These are phyloP conservation scores for Ceratocystis alfenasii DNA, from an alignment of 2,329 filamentous ascomycete genomes.

Conservation along the genomic window DNA sequence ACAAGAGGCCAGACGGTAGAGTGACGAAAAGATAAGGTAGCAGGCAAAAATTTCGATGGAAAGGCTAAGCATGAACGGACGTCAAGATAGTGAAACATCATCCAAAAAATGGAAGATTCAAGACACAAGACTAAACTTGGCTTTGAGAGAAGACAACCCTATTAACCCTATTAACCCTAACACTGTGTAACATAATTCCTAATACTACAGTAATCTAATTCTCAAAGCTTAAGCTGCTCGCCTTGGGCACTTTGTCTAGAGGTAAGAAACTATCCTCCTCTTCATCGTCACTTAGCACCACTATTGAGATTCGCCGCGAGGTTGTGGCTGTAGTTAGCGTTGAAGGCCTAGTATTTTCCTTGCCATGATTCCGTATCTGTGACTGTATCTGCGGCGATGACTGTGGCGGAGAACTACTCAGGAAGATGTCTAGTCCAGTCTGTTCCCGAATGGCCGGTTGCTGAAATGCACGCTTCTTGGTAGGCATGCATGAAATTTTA, in stretches of 20 bases:
- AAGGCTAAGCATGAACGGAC: too few relatives aligned
- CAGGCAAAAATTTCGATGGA: too few relatives aligned
- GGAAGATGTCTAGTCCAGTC: constrained; percentile 18
- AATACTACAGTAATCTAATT: background rate
- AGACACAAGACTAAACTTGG: background rate
- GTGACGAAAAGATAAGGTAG: background rate
- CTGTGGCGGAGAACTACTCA: constrained; percentile 16
- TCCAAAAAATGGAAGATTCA: background rate
- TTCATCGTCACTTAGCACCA: constrained; percentile 16
- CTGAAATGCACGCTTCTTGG: constrained; percentile 12
- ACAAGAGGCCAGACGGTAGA: background rate
- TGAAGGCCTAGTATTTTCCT: constrained; percentile 2
- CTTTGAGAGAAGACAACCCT: constrained; percentile 6
- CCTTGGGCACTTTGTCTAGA: background rate
- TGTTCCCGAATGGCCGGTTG: constrained; percentile 11
- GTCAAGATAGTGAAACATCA: too few relatives aligned
- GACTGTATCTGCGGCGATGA: background rate
- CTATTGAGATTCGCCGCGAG: background rate
- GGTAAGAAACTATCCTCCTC: constrained; percentile 3
- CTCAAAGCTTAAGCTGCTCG: background rate
- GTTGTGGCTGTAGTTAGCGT: background rate
- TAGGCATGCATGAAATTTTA: background rate
- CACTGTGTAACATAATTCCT: background rate
- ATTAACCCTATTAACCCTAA: background rate
- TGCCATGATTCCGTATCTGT: background rate